phyloP scores from a whole-genome alignment of 2,329 filamentous ascomycete genomes.

The Leptographium lundbergii region DNA sequence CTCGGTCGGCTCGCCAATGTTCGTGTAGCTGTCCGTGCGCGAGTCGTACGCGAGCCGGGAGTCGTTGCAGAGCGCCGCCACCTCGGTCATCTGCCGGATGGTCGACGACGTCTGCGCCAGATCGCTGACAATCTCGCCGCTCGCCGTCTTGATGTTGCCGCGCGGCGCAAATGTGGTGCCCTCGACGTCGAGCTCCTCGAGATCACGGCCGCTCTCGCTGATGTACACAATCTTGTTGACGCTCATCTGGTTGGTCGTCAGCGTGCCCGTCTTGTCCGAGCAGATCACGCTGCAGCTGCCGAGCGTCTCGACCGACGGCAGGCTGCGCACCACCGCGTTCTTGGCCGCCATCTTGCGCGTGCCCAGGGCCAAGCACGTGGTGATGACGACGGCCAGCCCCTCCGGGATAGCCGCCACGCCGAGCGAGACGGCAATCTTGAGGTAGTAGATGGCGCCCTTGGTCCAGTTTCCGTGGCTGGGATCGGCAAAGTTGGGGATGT shows the following conservation, averaged over 20 bases:
- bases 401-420: conserved; percentile 97
- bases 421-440: conserved; percentile 97
- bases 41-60: conserved; percentile 71
- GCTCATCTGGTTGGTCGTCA: conserved; percentile 99
- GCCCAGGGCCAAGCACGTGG: conserved; percentile 90
- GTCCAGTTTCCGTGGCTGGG: conserved; percentile 85
- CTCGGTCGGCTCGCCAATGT: conserved; percentile 89
- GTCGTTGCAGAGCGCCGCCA: conserved; percentile 77
- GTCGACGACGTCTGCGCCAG: conserved; percentile 61
- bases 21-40: conserved; percentile 61
- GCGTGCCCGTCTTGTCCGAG: conserved; percentile 96
- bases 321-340: conserved; percentile 90
- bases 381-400: conserved; percentile 94
- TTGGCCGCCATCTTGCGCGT: conserved; percentile 98
- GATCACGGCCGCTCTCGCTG: conserved; percentile 54
- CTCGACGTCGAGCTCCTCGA: conserved; percentile 81
- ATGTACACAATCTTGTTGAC: conserved; percentile 87
- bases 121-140: conserved; percentile 57
- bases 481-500: conserved; percentile 93
- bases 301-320: conserved; percentile 93
- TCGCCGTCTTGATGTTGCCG: conserved; percentile 51
- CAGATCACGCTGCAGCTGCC: conserved; percentile 99
- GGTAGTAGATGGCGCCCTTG: conserved; percentile 97
- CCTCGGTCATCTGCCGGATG: conserved; percentile 62
- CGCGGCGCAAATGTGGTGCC: conserved; percentile 85